Base-by-base conservation (phyloP, 768 basidiomycete species). In the Tylopilus plumbeoviolaceoides region DNA sequence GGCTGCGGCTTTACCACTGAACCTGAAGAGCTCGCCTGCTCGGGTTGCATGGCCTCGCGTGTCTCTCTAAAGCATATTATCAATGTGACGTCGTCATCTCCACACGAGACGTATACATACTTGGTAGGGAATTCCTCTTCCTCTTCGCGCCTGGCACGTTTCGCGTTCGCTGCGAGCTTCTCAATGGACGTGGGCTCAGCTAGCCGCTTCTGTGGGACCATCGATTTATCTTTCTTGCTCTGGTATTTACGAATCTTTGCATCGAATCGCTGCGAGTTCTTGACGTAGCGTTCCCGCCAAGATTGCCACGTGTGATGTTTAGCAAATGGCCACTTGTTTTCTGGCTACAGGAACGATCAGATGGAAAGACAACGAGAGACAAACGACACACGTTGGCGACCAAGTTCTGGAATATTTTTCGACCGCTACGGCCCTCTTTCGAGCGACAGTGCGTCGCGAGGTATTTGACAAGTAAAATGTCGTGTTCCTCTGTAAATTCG, bases 241-340 rank as follows among this genome's bases (percentile, higher is more conserved):
- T 75, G 75, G 52, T 76, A 77, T 9, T 41, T 60, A 35, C 46
- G 56, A 36, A 85, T 83, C n/a, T 43, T 47, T 3, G 10, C 25
- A 54, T 85, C 75, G 47, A 81, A 83, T 0, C 57, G 21, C 0
- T 31, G 58, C 36, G 70, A 46, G 45, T 84, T 71, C 55, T 72
- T 80, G 54, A 62, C 70, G 57, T 86, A 87, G n/a, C 77, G 73
- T 43, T 81, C 76, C 21, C 82, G 77, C 85, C 85, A 87, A 5
- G 82, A 82, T n/a, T 73, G 72, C 79, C 74, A 80, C 3, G 82
- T 4, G 62, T 85, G 85, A 7, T 63, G 67, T 17, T 45, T 55
- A n/a, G 75, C 66, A 80, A 82, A 86, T 11, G 72, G 66, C 81
- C 82, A 85, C 54, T 63, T 66, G 0, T 60, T 58, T 0, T 70